Evolutionary conservation across 805 yeast species (phyloP).

Genomic region (Saccharomycopsis capsularis): DNA sequence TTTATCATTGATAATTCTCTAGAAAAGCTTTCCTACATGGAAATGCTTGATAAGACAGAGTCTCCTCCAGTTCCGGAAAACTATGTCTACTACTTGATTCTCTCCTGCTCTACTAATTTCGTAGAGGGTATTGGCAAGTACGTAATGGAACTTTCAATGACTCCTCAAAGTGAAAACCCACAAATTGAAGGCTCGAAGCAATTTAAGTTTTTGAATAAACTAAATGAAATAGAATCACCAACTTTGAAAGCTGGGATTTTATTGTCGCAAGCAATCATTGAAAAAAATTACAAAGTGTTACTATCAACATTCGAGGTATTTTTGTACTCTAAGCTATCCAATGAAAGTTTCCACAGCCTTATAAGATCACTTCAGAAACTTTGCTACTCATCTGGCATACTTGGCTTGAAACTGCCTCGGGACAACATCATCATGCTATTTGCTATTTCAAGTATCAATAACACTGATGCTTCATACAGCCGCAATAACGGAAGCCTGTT

Average conservation of each 20-base stretch:
- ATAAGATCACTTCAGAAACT: conserved; percentile 73
- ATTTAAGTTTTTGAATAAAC: conserved; percentile 25
- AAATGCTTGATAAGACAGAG: conserved; percentile 72
- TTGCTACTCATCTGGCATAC: conserved; percentile 74
- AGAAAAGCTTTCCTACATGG: conserved; percentile 53
- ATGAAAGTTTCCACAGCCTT: conserved; percentile 57
- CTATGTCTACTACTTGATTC: conserved; percentile 53
- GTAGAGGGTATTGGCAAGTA: conserved; percentile 63
- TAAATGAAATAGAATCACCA: conserved; percentile 11
- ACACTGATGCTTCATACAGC: conserved; percentile 27
- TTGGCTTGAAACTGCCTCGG: conserved; percentile 50
- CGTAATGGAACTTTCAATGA: conserved; percentile 33
- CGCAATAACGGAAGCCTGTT: background rate
- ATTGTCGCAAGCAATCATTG: conserved; percentile 26
- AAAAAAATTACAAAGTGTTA: conserved; percentile 34
- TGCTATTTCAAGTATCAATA: conserved; percentile 38
- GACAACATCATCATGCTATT: conserved; percentile 49
- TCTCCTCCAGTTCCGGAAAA: conserved; percentile 63
- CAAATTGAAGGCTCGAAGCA: background rate
- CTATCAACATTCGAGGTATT: conserved; percentile 42
- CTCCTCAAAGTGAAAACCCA: background rate
- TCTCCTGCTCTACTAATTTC: conserved; percentile 44
- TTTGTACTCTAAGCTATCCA: conserved; percentile 61
- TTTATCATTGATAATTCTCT: conserved; percentile 30
- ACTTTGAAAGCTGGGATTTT: conserved; percentile 10